A percentile compares a stretch with the other conserved stretches of the same genome.
These are phyloP conservation scores for Tilletia setariae DNA, from an alignment of 1,284 basidiomycete genomes.

Conservation along the genomic window DNA sequence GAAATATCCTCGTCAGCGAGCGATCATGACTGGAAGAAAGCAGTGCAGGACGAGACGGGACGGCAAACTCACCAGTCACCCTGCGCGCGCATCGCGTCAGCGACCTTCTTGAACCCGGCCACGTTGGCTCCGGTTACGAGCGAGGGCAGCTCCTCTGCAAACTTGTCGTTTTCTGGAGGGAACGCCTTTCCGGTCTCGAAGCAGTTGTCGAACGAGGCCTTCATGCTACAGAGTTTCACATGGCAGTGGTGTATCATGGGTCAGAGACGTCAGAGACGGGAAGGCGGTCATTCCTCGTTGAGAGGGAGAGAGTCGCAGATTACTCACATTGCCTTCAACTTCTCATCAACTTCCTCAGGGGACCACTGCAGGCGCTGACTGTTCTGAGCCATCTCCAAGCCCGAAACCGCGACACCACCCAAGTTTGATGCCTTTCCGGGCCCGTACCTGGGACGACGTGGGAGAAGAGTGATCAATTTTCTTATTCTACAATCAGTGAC, in stretches of 20 bases:
- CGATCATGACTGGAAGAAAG: no score
- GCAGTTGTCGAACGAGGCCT: slow-evolving; percentile 65
- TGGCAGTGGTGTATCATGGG: neutral
- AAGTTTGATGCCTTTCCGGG: slow-evolving; percentile 45
- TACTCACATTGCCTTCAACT: slow-evolving; percentile 65
- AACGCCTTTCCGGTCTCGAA: slow-evolving; percentile 65
- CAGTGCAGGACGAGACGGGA: neutral
- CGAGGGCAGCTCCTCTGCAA: slow-evolving; percentile 57
- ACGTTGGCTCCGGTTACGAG: slow-evolving; percentile 72
- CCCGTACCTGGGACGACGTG: slow-evolving; percentile 26
- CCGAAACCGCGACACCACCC: slow-evolving; percentile 61
- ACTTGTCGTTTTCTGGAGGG: slow-evolving; percentile 61
- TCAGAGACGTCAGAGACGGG: neutral
- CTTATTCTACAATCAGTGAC: no score
- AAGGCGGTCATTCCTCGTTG: neutral
- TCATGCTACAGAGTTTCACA: slow-evolving; percentile 59
- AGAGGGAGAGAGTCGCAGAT: neutral
- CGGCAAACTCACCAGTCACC: slow-evolving; percentile 35
- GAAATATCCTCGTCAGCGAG: no score
- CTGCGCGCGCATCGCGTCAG: slow-evolving; percentile 43
- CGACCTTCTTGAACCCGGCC: slow-evolving; percentile 63
- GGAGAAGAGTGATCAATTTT: no score
- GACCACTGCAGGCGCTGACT: slow-evolving; percentile 65
- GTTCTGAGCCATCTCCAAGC: slow-evolving; percentile 74
- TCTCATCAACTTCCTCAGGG: slow-evolving; percentile 67